Percentiles rank a stretch among this genome's conserved stretches.
Evolutionary conservation across 2,329 filamentous ascomycete genomes (phyloP).

Genomic region (Aspergillus niger): DNA sequence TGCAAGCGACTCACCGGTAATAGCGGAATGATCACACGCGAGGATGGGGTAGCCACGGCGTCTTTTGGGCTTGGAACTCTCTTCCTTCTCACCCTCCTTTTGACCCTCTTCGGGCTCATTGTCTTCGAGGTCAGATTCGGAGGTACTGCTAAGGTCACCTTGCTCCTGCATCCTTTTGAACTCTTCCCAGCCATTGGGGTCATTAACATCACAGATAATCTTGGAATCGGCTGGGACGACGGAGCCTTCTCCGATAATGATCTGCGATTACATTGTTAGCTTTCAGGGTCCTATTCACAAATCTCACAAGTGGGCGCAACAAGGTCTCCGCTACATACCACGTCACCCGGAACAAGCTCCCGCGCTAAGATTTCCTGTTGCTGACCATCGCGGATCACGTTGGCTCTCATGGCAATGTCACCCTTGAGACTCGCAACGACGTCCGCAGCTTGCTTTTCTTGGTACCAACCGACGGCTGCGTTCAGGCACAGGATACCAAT

Average conservation of each 20-base stretch:
- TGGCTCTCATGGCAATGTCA: conserved; percentile 74
- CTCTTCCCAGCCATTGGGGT: conserved; percentile 66
- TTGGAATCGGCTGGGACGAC: conserved; percentile 70
- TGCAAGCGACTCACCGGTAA: conserved; percentile 76
- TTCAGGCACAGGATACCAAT: conserved; percentile 74
- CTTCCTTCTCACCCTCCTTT: conserved; percentile 16
- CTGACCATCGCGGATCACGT: conserved; percentile 65
- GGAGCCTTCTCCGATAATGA: conserved; percentile 70
- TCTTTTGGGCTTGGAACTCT: conserved; percentile 15
- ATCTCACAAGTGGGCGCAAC: background rate
- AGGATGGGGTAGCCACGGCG: conserved; percentile 64
- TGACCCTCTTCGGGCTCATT: conserved; percentile 42
- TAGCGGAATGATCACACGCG: conserved; percentile 76
- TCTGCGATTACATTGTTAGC: conserved; percentile 42
- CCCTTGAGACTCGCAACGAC: conserved; percentile 75
- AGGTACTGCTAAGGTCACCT: conserved; percentile 57
- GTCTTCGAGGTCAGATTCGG: conserved; percentile 58
- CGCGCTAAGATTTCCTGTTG: conserved; percentile 68
- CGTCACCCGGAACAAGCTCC: conserved; percentile 75
- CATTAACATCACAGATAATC: conserved; percentile 71
- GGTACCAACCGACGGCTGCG: conserved; percentile 76
- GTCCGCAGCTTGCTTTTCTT: conserved; percentile 78
- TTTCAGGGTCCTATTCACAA: background rate
- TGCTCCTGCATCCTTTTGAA: conserved; percentile 65
- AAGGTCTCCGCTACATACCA: conserved; percentile 50